Evolutionary conservation across 2,329 filamentous ascomycete genomes (phyloP), one percentile per base, ranked within the genome.

Genomic region (Pyrenophora graminea): DNA sequence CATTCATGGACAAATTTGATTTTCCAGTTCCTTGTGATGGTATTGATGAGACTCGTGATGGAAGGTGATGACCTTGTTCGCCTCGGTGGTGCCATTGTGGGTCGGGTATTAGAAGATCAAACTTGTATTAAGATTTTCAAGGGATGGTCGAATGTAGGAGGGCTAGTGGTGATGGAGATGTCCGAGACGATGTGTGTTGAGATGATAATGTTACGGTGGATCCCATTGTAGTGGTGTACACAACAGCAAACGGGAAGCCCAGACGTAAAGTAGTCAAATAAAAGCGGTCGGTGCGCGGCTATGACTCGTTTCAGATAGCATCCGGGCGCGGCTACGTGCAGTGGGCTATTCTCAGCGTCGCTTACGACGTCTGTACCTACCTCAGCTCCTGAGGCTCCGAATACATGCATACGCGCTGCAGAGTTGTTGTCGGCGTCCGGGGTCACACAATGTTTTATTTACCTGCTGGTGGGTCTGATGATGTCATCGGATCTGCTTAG

Each of bases 261-360:
- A 30, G 27, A 19, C 44, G 45, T 38, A 38, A 46, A 39, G 21
- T 48, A 43, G 27, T 48, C 40, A 33, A 38, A 25, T 27, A 33
- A 34, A 41, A 45, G 48, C 48, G 48, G 48, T 51, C 45, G 34
- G 39, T 36, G 48, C 48, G 43, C 45, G 39, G 33, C 39, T 42
- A 30, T 30, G 48, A 48, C 48, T 42, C 33, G 48, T 12, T 38
- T 27, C 8, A 39, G 48, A 39, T 48, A 48, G 44, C 19, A 37
- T 18, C 21, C 36, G 21, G 33, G 31, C 42, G 33, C 44, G 39
- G 39, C 39, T 51, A 21, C 32, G 27, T 30, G 27, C 27, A 42
- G 17, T 13, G 18, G 19, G 9, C 15, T 17, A 15, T 36, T 7
- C 27, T 23, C n/a, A 39, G 17, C 10, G 45, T 3, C 48, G 27